phyloP scores from a whole-genome alignment of 768 basidiomycete species.

The Daedaleopsis sinensis region DNA sequence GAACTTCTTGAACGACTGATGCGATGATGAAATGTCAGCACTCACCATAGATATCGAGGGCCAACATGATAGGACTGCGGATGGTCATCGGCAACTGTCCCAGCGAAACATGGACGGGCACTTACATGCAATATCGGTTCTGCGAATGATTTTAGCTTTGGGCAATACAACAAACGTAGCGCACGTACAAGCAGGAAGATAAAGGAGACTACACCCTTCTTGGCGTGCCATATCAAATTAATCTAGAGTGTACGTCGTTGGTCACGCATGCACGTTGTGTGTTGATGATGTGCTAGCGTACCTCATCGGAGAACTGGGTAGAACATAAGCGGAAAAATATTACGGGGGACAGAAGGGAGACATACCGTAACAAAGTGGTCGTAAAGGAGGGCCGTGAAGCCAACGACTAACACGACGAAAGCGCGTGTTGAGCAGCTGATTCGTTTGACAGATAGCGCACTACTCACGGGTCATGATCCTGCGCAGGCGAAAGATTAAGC shows the following conservation, averaged over 20 bases:
- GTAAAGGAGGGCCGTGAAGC: constrained; percentile 29
- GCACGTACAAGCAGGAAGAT: constrained; percentile 30
- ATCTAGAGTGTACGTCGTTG: constrained; percentile 14
- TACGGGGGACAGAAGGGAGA: background rate
- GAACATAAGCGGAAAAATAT: background rate
- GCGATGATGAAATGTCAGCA: background rate
- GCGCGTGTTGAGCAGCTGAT: background rate
- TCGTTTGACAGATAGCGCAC: background rate
- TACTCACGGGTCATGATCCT: constrained; percentile 30
- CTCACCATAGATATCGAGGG: constrained; percentile 31
- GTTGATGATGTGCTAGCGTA: constrained; percentile 3
- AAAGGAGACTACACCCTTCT: constrained; percentile 27
- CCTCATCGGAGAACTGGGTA: constrained; percentile 29
- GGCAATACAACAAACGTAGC: background rate
- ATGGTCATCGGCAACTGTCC: background rate
- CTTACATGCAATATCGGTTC: constrained; percentile 34
- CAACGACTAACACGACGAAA: constrained; percentile 21
- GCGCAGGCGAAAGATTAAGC: constrained; percentile 22
- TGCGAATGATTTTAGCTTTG: background rate
- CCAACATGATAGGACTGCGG: constrained; percentile 27
- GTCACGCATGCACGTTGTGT: background rate
- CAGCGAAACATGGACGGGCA: background rate
- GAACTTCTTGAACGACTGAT: background rate
- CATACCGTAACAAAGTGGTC: constrained; percentile 32
- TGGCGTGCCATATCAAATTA: constrained; percentile 26